A percentile compares a stretch with the other conserved stretches of the same genome.
Evolutionary conservation across 2,329 filamentous ascomycete species (phyloP).

Genomic region (Plenodomus tracheiphilus): DNA sequence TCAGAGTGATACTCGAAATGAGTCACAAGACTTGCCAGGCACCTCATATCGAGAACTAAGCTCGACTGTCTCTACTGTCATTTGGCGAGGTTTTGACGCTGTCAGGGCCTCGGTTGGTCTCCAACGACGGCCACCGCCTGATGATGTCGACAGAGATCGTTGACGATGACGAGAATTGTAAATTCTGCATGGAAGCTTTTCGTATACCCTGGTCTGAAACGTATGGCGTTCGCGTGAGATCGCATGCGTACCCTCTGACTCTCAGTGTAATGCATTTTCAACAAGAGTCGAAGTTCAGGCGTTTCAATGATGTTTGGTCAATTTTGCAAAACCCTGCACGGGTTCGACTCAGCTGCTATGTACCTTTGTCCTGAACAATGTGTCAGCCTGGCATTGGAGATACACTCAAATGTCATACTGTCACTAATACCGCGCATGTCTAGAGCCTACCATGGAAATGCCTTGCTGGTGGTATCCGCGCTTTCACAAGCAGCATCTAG

Average conservation of each 20-base stretch:
- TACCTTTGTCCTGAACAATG: no score
- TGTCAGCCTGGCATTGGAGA: no score
- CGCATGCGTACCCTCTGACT: background rate
- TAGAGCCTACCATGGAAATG: no score
- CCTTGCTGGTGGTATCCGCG: no score
- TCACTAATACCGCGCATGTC: no score
- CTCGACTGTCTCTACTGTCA: constrained; percentile 39
- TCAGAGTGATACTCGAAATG: constrained; percentile 49
- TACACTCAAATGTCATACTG: no score
- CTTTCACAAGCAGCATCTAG: no score
- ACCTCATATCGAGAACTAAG: constrained; percentile 36
- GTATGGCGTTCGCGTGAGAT: constrained; percentile 13
- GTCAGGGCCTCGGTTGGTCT: constrained; percentile 35
- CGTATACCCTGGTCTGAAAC: constrained; percentile 17
- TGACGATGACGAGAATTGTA: constrained; percentile 12
- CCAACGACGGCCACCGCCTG: constrained; percentile 31
- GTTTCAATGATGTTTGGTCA: no score
- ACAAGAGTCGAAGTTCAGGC: no score
- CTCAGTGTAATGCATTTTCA: no score
- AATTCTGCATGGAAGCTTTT: constrained; percentile 10
- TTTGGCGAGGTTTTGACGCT: constrained; percentile 42
- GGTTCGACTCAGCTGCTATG: no score
- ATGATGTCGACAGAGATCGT: constrained; percentile 41
- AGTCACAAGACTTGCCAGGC: constrained; percentile 19
- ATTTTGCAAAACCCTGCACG: no score